Evolutionary conservation across 2,329 filamentous ascomycete species (phyloP), one percentile per base, ranked within the genome.

Genomic region (Biscogniauxia mediterranea): DNA sequence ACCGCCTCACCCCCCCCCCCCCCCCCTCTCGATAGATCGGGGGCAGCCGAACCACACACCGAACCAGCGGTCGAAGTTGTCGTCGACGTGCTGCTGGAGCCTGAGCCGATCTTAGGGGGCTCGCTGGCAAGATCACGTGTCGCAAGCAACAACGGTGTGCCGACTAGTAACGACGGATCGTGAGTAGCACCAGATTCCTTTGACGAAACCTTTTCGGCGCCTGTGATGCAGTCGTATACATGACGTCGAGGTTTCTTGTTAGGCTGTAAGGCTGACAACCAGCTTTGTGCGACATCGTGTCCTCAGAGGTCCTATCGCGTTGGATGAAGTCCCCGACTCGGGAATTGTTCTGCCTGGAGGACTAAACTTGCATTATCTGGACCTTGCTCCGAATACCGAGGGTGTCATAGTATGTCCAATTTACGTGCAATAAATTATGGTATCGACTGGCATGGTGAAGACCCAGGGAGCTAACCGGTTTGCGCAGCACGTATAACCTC

Each of bases 301-400:
- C 38, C 5, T 38, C 25, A 71, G 69, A 57, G 70, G 69, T 25
- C 60, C 63, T 17, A 60, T 73, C 21, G 59, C 67, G 7, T 66
- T 73, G 7, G 68, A 71, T 4, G 57, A 69, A 9, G 70, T 70
- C 15, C 73, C 70, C 7, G 73, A 71, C 1, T 53, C 68, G 21
- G 72, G 72, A n/a, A 70, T 74, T 46, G 71, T 74, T 28, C 60
- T 76, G 32, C 71, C 72, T 8, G 69, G 72, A 6, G 71, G 71
- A 42, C 64, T 71, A 15, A 71, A 75, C 49, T 63, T 73, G 59
- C 75, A 70, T 50, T 72, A 71, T 55, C 25, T 73, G 17, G 71
- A 73, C 60, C 20, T 74, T 62, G 64, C 70, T 38, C 73, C 73
- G 32, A 70, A 70, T 26, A 65, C 62, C 3, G 69, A 70, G 32